Percentiles rank a stretch among this genome's conserved stretches.
phyloP scores from a whole-genome alignment of 1,284 basidiomycete genomes.

The Ceratobasidium sp. region DNA sequence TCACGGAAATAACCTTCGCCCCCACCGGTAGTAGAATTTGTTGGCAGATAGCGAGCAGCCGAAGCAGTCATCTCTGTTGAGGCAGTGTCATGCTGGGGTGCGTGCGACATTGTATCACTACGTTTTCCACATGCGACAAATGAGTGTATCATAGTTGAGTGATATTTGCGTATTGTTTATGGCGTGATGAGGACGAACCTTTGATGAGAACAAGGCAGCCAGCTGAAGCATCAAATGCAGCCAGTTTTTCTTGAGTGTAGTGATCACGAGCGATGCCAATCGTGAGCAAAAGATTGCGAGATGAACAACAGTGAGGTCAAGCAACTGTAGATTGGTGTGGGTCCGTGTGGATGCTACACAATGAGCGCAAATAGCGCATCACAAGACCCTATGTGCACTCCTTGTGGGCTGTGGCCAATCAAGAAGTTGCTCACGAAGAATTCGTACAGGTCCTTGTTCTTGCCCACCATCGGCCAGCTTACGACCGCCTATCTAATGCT shows the following conservation, averaged over 20 bases:
- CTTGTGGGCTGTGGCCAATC: neutral
- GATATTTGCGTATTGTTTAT: neutral
- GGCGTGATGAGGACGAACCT: neutral
- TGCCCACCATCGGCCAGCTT: neutral
- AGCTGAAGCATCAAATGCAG: neutral
- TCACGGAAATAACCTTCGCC: neutral
- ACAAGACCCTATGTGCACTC: neutral
- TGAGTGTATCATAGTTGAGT: conserved; percentile 28
- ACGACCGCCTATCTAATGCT: neutral
- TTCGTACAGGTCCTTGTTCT: neutral
- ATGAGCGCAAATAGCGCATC: neutral
- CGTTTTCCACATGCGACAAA: conserved; percentile 22
- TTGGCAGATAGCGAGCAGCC: neutral
- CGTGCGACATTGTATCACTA: neutral
- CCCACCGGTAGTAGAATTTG: neutral
- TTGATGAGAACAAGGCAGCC: neutral
- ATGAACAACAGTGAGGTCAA: conserved; percentile 17
- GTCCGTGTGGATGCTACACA: conserved; percentile 1
- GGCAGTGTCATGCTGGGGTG: neutral
- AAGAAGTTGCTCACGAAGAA: neutral
- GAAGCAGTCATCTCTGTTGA: neutral
- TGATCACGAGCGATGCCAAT: neutral
- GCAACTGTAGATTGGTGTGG: neutral
- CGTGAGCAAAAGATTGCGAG: conserved; percentile 10
- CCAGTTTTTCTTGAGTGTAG: neutral